A percentile compares a stretch with the other conserved stretches of the same genome.
Evolutionary conservation across 176 grass and related monocot genomes (phyloP).

Genomic region (Hyparrhenia diplandra): DNA sequence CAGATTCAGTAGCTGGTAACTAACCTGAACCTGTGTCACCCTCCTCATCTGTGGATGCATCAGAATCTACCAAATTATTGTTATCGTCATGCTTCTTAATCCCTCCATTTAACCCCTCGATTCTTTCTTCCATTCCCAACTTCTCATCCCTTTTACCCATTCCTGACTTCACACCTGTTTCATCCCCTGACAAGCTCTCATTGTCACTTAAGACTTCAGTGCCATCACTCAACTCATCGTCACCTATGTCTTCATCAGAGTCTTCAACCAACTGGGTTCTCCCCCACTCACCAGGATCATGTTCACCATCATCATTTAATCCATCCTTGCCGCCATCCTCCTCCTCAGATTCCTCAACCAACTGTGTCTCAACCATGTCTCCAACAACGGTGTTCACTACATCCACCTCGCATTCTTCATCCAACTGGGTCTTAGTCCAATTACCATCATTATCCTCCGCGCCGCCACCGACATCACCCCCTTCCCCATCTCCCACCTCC

Average conservation of each 20-base stretch:
- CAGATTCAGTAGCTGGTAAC: constrained; percentile 7
- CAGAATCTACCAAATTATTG: constrained; percentile 26
- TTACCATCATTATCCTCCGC: not conserved
- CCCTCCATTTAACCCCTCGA: not conserved
- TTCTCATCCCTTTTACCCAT: not conserved
- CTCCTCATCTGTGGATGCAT: constrained; percentile 59
- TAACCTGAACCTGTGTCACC: constrained; percentile 42
- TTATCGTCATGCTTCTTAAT: not conserved
- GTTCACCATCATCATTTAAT: not conserved
- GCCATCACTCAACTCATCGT: not conserved
- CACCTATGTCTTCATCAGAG: constrained; percentile 27
- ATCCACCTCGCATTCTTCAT: constrained; percentile 13
- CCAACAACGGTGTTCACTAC: not conserved
- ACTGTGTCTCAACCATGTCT: constrained; percentile 16
- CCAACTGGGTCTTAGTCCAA: constrained; percentile 9
- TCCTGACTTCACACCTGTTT: not conserved
- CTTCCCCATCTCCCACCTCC: not conserved
- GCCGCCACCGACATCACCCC: not conserved
- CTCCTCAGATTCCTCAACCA: constrained; percentile 26
- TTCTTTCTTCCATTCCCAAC: not conserved
- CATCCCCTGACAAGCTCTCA: constrained; percentile 10
- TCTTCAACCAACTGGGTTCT: constrained; percentile 44
- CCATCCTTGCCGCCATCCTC: not conserved
- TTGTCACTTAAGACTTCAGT: constrained; percentile 31
- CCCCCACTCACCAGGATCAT: not conserved